Evolutionary conservation across 331 rosid species (phyloP).

Genomic region (Malus hybrid): DNA sequence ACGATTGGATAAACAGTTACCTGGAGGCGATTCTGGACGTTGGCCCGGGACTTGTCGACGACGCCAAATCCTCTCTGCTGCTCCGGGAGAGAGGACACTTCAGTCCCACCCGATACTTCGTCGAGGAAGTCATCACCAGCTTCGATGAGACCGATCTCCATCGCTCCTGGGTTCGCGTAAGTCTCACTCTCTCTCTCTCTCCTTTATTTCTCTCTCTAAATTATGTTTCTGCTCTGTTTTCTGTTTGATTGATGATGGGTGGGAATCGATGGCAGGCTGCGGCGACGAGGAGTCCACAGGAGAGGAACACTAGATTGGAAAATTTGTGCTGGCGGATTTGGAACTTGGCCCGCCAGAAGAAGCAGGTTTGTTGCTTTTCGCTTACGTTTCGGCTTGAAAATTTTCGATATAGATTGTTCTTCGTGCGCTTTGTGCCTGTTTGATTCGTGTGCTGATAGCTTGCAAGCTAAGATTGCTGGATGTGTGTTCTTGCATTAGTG

Average conservation of each 20-base stretch:
- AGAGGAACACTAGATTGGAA: slow-evolving; percentile 95
- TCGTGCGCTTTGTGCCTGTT: not conserved
- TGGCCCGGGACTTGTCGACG: slow-evolving; percentile 81
- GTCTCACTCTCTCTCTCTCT: not conserved
- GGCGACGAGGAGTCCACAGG: slow-evolving; percentile 95
- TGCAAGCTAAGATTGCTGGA: slow-evolving; percentile 2
- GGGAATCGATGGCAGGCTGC: slow-evolving; percentile 45
- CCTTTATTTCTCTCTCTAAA: not conserved
- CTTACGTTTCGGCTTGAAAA: not conserved
- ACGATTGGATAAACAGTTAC: slow-evolving; percentile 95
- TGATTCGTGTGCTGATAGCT: not conserved
- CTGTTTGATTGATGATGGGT: not conserved
- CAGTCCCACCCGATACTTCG: slow-evolving; percentile 96
- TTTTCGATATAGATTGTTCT: not conserved
- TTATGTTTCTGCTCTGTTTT: not conserved
- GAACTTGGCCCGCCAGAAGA: slow-evolving; percentile 98
- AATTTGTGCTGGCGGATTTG: slow-evolving; percentile 99
- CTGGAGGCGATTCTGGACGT: slow-evolving; percentile 93
- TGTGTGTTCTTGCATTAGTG: not conserved
- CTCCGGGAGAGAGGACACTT: slow-evolving; percentile 92
- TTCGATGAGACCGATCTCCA: slow-evolving; percentile 97
- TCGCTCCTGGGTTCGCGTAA: slow-evolving; percentile 95
- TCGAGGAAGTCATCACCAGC: slow-evolving; percentile 88
- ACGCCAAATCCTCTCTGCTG: slow-evolving; percentile 73
- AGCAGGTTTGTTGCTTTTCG: slow-evolving; percentile 48